Evolutionary conservation across 2,329 filamentous ascomycete species (phyloP).

Genomic region (Aspergillus candidus): DNA sequence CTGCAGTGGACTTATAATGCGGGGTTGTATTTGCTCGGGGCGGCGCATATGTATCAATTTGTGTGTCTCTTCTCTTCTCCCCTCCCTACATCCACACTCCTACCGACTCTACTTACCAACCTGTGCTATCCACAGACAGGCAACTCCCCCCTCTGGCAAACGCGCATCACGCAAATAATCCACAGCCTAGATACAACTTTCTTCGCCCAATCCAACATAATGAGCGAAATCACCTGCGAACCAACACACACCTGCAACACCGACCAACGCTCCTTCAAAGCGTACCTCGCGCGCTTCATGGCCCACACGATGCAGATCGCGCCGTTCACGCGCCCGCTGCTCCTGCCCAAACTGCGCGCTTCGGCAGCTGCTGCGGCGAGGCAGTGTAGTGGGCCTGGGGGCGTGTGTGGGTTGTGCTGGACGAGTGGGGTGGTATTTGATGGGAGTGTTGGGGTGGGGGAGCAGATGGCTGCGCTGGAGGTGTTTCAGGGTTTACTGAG

Average conservation of each 20-base stretch:
- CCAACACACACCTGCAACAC: slow-evolving; percentile 46
- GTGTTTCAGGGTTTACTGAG: no score
- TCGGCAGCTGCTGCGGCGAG: slow-evolving; percentile 49
- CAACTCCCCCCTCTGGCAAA: slow-evolving; percentile 45
- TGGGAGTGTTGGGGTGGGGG: no score
- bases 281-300: slow-evolving; percentile 54
- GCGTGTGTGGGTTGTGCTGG: no score
- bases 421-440: no score
- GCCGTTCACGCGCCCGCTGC: slow-evolving; percentile 45
- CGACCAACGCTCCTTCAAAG: slow-evolving; percentile 59
- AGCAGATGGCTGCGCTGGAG: no score
- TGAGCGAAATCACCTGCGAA: slow-evolving; percentile 56
- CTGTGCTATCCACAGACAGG: slow-evolving; percentile 22
- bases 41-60: slow-evolving; percentile 50
- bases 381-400: slow-evolving; percentile 39
- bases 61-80: no score
- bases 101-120: neutral
- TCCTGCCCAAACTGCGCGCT: slow-evolving; percentile 46
- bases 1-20: slow-evolving; percentile 52
- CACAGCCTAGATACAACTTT: slow-evolving; percentile 50
- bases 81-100: neutral
- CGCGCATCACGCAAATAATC: slow-evolving; percentile 47
- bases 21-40: slow-evolving; percentile 47
- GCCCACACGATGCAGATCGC: slow-evolving; percentile 50
- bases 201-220: slow-evolving; percentile 37